These are phyloP conservation scores for Oryza glumipatula DNA, from an alignment of 176 grass and related monocot genomes.

Conservation along the genomic window DNA sequence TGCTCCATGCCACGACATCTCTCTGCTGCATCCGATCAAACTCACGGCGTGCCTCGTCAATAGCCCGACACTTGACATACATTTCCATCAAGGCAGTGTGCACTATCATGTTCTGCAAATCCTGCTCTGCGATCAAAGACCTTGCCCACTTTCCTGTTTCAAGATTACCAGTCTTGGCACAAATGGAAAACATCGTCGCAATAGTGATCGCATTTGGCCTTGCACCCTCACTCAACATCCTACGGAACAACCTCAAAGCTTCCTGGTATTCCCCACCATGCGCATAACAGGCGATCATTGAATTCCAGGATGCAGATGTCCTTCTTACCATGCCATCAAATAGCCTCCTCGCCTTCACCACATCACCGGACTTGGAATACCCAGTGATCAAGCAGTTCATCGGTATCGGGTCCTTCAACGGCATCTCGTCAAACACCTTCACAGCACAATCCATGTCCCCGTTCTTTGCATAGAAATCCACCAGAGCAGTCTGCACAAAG, in stretches of 20 bases:
- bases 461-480: constrained; percentile 91
- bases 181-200: constrained; percentile 69
- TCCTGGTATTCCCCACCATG: constrained; percentile 54
- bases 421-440: constrained; percentile 64
- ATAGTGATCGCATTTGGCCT: constrained; percentile 70
- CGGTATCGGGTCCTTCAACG: constrained; percentile 60
- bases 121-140: constrained; percentile 47
- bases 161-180: constrained; percentile 75
- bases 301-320: constrained; percentile 85
- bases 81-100: constrained; percentile 83
- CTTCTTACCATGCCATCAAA: constrained; percentile 71
- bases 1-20: constrained; percentile 88
- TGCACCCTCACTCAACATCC: constrained; percentile 62
- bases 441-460: constrained; percentile 58
- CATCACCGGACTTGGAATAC: constrained; percentile 67
- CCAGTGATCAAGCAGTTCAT: constrained; percentile 90
- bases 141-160: constrained; percentile 47
- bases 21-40: constrained; percentile 66
- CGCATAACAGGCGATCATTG: constrained; percentile 79
- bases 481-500: constrained; percentile 66
- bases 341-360: constrained; percentile 54
- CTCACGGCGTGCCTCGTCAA: constrained; percentile 71
- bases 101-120: constrained; percentile 68
- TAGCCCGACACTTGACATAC: constrained; percentile 72
- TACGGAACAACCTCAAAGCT: constrained; percentile 69